A percentile compares a stretch with the other conserved stretches of the same genome.
phyloP scores from a whole-genome alignment of 768 basidiomycete genomes.

The Myochromella boudieri region DNA sequence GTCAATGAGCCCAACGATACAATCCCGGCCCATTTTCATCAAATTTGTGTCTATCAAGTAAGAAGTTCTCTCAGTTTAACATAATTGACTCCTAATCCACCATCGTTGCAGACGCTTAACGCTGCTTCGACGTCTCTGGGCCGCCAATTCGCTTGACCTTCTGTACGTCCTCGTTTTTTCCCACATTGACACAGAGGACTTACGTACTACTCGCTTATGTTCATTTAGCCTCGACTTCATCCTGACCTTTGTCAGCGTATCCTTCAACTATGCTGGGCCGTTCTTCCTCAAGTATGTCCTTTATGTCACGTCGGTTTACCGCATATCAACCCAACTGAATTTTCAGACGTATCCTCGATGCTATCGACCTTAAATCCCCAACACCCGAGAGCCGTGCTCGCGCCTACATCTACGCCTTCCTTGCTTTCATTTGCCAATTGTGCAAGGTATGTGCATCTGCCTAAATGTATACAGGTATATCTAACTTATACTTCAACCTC shows the following conservation, averaged over 20 bases:
- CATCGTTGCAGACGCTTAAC: conserved; percentile 36
- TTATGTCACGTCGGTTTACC: background rate
- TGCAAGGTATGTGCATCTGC: conserved; percentile 41
- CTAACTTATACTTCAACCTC: background rate
- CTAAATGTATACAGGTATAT: background rate
- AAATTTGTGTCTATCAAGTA: conserved; percentile 44
- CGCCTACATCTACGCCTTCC: conserved; percentile 78
- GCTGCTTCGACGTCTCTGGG: conserved; percentile 40
- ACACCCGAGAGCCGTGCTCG: conserved; percentile 49
- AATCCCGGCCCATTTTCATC: conserved; percentile 63
- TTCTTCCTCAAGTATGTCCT: conserved; percentile 75
- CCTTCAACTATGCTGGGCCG: conserved; percentile 78
- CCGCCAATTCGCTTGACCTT: conserved; percentile 47
- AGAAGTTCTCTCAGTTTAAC: conserved; percentile 7
- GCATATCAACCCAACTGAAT: conserved; percentile 7
- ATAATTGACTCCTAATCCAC: background rate
- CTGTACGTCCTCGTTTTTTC: conserved; percentile 29
- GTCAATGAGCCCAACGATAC: conserved; percentile 65
- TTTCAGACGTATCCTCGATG: conserved; percentile 55
- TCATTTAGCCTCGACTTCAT: conserved; percentile 55
- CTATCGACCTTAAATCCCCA: conserved; percentile 41
- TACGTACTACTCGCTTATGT: background rate
- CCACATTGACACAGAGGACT: background rate
- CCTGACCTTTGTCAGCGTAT: conserved; percentile 66
- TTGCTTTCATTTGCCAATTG: conserved; percentile 65